Base-by-base conservation (phyloP, 2,329 filamentous ascomycete genomes). In the Scedosporium aurantiacum region DNA sequence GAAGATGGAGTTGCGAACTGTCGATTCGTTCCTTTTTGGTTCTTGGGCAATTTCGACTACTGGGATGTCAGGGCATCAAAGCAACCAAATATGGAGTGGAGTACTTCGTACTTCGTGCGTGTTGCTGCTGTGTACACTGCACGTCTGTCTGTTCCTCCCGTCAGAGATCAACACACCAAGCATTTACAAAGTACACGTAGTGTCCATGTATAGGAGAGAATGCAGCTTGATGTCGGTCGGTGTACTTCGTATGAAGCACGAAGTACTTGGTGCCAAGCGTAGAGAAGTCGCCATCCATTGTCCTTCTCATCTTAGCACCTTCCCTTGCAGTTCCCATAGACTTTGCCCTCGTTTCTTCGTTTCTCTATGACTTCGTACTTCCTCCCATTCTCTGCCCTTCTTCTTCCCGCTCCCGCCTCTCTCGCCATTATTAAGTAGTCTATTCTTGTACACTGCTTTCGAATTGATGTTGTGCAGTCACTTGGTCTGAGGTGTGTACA, bases 21-120 rank as follows among this genome's bases (percentile, higher is more conserved):
- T 54, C 50, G 50, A 54, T 54, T 54, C 50, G 50, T 54, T 54
- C 50, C 50, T 27, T 54, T 54, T 54, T 27, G 50, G 50, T 23
- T 54, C 50, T 54, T 54, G 18, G 21, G 50, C 50, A 54, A 54
- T 54, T 54, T 54, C 50, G 50, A 54, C 12, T 23, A 7, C 47
- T 52, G 47, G 47, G 47, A 25, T 52, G 47, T 25, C 50, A 54
- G 50, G 50, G 50, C 50, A 54, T 54, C 50, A 27, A 54, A 54
- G 50, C 50, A 54, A 27, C 50, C 50, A 8, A 28, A 27, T 54
- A 7, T 27, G 50, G 23, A 54, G 50, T 23, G 21, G 50, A 54
- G 50, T 27, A 54, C 12, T 10, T 7, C 5, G n/a, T 18, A n/a
- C 43, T 41, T 18, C 43, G 43, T 47, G 18, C 16, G 43, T n/a